Evolutionary conservation across 2,329 filamentous ascomycete species (phyloP).

Genomic region (Neofusicoccum sp.): DNA sequence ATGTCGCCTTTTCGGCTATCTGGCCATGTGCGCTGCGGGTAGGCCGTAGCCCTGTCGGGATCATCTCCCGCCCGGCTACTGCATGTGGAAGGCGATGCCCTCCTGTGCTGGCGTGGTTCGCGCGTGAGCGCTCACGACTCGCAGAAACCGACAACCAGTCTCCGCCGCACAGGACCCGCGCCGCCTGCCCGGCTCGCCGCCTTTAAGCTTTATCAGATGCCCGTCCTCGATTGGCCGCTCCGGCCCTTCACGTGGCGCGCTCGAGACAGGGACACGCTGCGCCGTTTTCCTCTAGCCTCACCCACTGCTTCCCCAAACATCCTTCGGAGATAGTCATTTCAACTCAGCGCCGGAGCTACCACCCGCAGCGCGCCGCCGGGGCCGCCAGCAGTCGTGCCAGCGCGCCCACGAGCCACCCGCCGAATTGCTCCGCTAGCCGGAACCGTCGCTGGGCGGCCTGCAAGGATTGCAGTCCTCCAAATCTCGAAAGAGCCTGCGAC

Average conservation of each 20-base stretch:
- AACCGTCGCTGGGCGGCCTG: neutral
- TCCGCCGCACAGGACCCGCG: slow-evolving; percentile 5
- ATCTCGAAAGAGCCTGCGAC: slow-evolving; percentile 5
- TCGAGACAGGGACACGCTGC: neutral
- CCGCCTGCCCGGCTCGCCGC: slow-evolving; percentile 7
- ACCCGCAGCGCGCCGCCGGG: slow-evolving; percentile 1
- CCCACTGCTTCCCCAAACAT: neutral
- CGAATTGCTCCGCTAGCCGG: slow-evolving; percentile 1
- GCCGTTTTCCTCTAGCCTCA: neutral
- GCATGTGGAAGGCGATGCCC: neutral
- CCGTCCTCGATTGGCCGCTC: slow-evolving; percentile 1
- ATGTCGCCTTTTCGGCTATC: slow-evolving; percentile 13
- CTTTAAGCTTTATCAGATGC: slow-evolving; percentile 14
- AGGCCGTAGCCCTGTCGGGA: neutral
- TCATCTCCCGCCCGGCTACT: slow-evolving; percentile 7
- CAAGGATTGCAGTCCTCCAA: slow-evolving; percentile 12
- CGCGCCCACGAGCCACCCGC: too few relatives aligned
- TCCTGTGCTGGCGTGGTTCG: slow-evolving; percentile 12
- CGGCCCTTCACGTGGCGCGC: slow-evolving; percentile 4
- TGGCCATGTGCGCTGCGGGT: neutral
- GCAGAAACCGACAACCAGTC: slow-evolving; percentile 13
- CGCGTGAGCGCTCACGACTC: slow-evolving; percentile 11
- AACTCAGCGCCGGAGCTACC: neutral
- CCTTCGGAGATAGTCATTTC: slow-evolving; percentile 8
- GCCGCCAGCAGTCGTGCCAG: neutral